Conservation (phyloP, 2,329 filamentous ascomycete genomes). For the Arthrinium phaeospermum region DNA sequence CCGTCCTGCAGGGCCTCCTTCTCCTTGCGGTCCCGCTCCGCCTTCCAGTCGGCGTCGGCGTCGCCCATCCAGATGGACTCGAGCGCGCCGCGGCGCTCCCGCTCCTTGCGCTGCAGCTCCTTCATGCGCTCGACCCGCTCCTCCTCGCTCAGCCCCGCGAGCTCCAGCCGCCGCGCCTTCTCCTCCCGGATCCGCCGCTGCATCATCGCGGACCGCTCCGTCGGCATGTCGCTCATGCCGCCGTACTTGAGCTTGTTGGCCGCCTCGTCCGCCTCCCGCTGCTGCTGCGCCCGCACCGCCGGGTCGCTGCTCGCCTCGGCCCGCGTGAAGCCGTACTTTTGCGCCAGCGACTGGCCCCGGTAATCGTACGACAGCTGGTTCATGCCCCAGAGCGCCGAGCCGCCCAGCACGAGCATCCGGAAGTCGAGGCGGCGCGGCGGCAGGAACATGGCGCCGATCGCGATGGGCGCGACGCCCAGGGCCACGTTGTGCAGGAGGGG, state of each 20-base stretch:
- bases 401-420: slow-evolving; percentile 56
- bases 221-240: slow-evolving; percentile 55
- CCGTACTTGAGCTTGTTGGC: neutral
- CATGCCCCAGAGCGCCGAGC: slow-evolving; percentile 57
- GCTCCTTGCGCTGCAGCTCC: slow-evolving; percentile 31
- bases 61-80: slow-evolving; percentile 64
- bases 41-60: slow-evolving; percentile 59
- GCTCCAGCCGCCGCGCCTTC: slow-evolving; percentile 40
- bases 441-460: slow-evolving; percentile 54
- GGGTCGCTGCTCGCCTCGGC: neutral
- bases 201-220: slow-evolving; percentile 58
- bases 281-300: neutral
- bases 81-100: slow-evolving; percentile 38
- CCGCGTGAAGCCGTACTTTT: slow-evolving; percentile 5
- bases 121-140: slow-evolving; percentile 38
- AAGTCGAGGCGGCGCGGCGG: slow-evolving; percentile 59
- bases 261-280: neutral
- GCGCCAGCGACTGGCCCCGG: slow-evolving; percentile 56
- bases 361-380: slow-evolving; percentile 63
- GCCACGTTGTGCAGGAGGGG: slow-evolving; percentile 51
- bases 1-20: slow-evolving; percentile 57
- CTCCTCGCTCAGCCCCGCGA: slow-evolving; percentile 31
- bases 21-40: slow-evolving; percentile 58
- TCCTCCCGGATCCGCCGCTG: slow-evolving; percentile 55
- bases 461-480: slow-evolving; percentile 53